Conservation (phyloP, 805 yeast genomes). For the Yamadazyma sp. region DNA sequence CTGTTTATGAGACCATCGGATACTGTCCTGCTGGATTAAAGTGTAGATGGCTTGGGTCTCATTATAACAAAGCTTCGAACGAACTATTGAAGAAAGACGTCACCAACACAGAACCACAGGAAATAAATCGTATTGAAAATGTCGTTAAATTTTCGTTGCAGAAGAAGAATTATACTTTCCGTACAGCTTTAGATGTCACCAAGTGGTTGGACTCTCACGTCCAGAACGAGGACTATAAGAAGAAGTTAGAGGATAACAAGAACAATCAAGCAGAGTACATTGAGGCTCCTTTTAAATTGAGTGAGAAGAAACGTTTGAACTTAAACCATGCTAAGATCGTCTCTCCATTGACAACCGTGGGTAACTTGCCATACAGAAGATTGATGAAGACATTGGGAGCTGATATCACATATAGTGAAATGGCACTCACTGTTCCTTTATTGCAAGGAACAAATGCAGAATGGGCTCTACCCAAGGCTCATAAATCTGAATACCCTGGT, state of each 20-base stretch:
- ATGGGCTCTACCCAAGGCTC: constrained; percentile 97
- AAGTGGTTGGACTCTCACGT: constrained; percentile 64
- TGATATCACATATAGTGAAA: constrained; percentile 90
- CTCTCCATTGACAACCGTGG: constrained; percentile 96
- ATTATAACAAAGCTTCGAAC: constrained; percentile 50
- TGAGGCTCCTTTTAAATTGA: constrained; percentile 73
- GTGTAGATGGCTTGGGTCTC: constrained; percentile 87
- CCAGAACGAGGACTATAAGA: constrained; percentile 41
- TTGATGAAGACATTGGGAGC: constrained; percentile 89
- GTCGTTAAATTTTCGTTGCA: constrained; percentile 50
- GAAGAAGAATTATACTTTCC: constrained; percentile 61
- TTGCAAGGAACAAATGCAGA: constrained; percentile 90
- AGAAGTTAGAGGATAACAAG: constrained; percentile 31
- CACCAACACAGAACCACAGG: constrained; percentile 41
- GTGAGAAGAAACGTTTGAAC: constrained; percentile 79
- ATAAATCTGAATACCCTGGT: constrained; percentile 75
- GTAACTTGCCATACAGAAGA: constrained; percentile 92
- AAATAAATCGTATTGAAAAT: constrained; percentile 59
- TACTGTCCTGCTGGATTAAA: constrained; percentile 90
- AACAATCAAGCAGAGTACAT: constrained; percentile 51
- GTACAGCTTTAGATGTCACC: constrained; percentile 55
- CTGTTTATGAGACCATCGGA: constrained; percentile 79
- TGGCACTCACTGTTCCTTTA: constrained; percentile 87
- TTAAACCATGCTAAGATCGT: constrained; percentile 76
- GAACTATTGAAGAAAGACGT: constrained; percentile 42